phyloP scores from a whole-genome alignment of 805 yeast species.

The Saccharomycopsis babjevae region DNA sequence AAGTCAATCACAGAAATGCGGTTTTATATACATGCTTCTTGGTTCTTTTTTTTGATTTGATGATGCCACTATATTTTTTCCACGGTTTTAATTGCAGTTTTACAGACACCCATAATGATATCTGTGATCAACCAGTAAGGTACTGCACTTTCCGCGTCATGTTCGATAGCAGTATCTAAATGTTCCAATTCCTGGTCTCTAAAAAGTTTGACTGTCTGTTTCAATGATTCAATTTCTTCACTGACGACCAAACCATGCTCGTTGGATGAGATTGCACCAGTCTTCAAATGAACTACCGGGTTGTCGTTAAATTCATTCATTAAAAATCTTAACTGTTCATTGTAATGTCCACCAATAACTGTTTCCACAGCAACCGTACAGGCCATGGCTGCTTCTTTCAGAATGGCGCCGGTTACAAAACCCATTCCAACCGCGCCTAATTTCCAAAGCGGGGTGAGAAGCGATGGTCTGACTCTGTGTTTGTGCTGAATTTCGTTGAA shows the following conservation, averaged over 20 bases:
- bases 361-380: slow-evolving; percentile 99
- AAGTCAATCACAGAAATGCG: too few relatives aligned
- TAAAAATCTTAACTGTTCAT: slow-evolving; percentile 73
- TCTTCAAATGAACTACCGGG: neutral
- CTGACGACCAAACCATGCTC: slow-evolving; percentile 26
- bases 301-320: slow-evolving; percentile 46
- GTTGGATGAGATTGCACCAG: slow-evolving; percentile 18
- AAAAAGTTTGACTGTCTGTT: slow-evolving; percentile 56
- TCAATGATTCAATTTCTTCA: slow-evolving; percentile 49
- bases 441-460: slow-evolving; percentile 90
- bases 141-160: slow-evolving; percentile 87
- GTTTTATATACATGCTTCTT: too few relatives aligned
- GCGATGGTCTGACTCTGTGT: slow-evolving; percentile 81
- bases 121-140: slow-evolving; percentile 88
- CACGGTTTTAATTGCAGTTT: slow-evolving; percentile 85
- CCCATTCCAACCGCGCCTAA: slow-evolving; percentile 84
- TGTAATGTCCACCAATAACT: slow-evolving; percentile 93
- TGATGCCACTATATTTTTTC: slow-evolving; percentile 48
- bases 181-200: slow-evolving; percentile 95
- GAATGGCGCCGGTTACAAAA: slow-evolving; percentile 69
- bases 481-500: slow-evolving; percentile 68
- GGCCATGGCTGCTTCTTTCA: slow-evolving; percentile 98
- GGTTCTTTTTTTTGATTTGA: too few relatives aligned
- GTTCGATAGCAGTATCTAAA: slow-evolving; percentile 81
- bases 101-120: slow-evolving; percentile 71